Percentiles rank a stretch among this genome's conserved stretches.
Evolutionary conservation across 345 rosid species (phyloP).

Genomic region (Populus tremula): DNA sequence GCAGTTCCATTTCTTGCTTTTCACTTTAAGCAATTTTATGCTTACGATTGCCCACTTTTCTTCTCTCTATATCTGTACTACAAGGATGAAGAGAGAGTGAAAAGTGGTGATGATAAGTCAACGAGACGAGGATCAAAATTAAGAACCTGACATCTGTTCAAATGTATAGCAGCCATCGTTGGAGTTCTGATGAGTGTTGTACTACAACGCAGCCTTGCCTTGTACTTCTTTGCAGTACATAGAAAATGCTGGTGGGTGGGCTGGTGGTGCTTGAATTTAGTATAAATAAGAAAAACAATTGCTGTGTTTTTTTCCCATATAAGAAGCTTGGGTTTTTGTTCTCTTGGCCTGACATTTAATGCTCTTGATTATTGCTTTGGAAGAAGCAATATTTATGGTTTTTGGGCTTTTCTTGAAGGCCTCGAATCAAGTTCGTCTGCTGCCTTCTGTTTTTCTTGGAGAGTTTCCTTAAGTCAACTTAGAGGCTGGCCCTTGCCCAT

Average conservation of each 20-base stretch:
- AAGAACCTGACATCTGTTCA: slow-evolving; percentile 16
- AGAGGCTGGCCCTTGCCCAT: background rate
- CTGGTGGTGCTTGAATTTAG: background rate
- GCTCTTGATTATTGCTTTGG: background rate
- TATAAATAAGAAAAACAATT: background rate
- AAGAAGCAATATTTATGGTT: background rate
- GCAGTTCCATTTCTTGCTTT: background rate
- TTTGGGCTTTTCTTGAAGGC: background rate
- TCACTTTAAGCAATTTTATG: background rate
- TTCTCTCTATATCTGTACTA: background rate
- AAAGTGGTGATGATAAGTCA: background rate
- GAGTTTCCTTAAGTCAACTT: background rate
- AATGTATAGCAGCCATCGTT: background rate
- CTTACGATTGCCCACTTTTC: background rate
- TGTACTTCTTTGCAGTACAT: slow-evolving; percentile 42
- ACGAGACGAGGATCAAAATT: slow-evolving; percentile 2
- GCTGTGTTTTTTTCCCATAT: background rate
- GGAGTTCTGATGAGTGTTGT: slow-evolving; percentile 21
- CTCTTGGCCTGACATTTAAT: background rate
- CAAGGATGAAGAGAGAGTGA: background rate
- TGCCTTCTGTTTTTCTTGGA: background rate
- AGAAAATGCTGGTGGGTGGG: background rate
- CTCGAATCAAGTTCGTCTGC: background rate
- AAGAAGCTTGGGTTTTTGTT: background rate
- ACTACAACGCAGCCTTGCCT: slow-evolving; percentile 17